A percentile compares a stretch with the other conserved stretches of the same genome.
Conservation (phyloP, 2,329 filamentous ascomycete genomes). For the Microcyclospora tardicrescens region DNA sequence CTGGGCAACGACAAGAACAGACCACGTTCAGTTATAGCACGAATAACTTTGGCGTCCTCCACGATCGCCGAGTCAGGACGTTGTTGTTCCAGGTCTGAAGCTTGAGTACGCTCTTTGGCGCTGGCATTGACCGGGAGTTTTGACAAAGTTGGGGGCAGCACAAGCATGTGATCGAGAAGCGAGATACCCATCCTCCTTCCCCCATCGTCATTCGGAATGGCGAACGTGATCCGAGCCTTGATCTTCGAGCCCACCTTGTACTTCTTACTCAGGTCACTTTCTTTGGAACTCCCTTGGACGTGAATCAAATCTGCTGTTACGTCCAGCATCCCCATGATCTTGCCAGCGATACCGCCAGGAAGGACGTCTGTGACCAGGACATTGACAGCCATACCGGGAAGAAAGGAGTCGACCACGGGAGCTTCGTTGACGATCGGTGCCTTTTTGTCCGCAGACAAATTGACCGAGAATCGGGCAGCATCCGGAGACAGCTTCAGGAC, state of each 20-base stretch:
- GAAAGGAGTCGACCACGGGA: conserved; percentile 76
- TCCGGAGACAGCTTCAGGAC: conserved; percentile 76
- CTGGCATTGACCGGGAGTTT: conserved; percentile 24
- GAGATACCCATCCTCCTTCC: conserved; percentile 79
- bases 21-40: conserved; percentile 68
- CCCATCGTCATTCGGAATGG: conserved; percentile 59
- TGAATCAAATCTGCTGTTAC: conserved; percentile 85
- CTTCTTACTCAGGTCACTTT: conserved; percentile 58
- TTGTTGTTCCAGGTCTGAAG: conserved; percentile 28
- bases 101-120: conserved; percentile 14
- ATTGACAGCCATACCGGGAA: conserved; percentile 84
- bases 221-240: conserved; percentile 78
- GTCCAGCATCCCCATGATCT: conserved; percentile 83
- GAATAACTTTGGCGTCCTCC: conserved; percentile 63
- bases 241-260: conserved; percentile 76
- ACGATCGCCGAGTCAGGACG: conserved; percentile 64
- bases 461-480: conserved; percentile 30
- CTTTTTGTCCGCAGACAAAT: conserved; percentile 8
- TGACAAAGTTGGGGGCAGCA: conserved; percentile 38
- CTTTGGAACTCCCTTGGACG: conserved; percentile 52
- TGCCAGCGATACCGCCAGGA: conserved; percentile 65
- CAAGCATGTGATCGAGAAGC: conserved; percentile 68
- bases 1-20: conserved; percentile 61
- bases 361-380: conserved; percentile 67
- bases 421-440: conserved; percentile 48